Evolutionary conservation across 2,329 filamentous ascomycete genomes (phyloP), one percentile per base, ranked within the genome.

Genomic region (Metarhizium rileyi): DNA sequence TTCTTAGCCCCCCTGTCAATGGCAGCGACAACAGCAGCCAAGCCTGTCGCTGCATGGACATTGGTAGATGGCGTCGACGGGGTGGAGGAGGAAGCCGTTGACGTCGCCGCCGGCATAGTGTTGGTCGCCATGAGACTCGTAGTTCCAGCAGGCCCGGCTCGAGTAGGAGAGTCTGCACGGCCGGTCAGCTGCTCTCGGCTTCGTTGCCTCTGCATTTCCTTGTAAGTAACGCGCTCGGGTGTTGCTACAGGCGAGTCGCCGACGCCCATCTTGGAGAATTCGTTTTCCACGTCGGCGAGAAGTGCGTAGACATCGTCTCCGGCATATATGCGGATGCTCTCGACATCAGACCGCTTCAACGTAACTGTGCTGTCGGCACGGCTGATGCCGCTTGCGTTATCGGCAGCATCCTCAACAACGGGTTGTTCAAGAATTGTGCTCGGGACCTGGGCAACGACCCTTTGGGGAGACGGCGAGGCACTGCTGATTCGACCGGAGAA

Each of bases 311-410:
- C 76, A 44, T 84, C 81, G 52, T 79, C 77, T 51, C 82, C 82
- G 22, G 81, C 81, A 55, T 86, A 86, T 56, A 86, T 75, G 22
- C 78, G 77, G 52, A 86, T 86, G 61, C 81, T 85, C 62, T 86
- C 79, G 35, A 80, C 72, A 22, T 73, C 73, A 12, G 64, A 59
- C 41, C 74, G 67, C 28, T 58, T 65, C 26, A 59, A 33, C 38
- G 59, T 61, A 28, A 53, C 51, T 8, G 55, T 50, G 48, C 52
- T 55, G n/a, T 55, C 50, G 20, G 52, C 54, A 27, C 60, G 58
- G 36, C 66, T 59, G 27, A n/a, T 57, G 58, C 2, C 56, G 58
- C 38, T 47, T 57, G 44, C 23, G 22, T 55, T 53, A 44, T 50
- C 59, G 18, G 61, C 57, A 6, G 66, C 68, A 38, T 73, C 70